These are phyloP conservation scores for Phytopythium chamaehyphon DNA, from an alignment of 352 stramenopile species.

Conservation along the genomic window DNA sequence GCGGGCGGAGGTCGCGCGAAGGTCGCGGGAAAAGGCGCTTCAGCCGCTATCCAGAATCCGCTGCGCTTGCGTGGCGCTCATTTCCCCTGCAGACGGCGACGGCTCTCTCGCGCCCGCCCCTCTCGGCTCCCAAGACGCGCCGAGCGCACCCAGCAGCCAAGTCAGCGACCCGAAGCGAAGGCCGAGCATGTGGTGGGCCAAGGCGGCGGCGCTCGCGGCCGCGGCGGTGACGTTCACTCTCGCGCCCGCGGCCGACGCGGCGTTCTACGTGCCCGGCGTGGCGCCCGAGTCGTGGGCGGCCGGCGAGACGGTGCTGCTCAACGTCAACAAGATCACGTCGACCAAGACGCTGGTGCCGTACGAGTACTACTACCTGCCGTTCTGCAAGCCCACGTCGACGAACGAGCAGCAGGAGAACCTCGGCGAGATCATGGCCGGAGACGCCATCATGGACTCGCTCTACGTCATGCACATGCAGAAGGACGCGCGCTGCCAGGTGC, in stretches of 20 bases:
- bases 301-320: conserved; percentile 87
- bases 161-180: too few relatives aligned
- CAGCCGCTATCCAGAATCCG: conserved; percentile 1
- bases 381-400: conserved; percentile 81
- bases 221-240: conserved; percentile 20
- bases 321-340: conserved; percentile 98
- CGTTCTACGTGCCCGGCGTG: conserved; percentile 85
- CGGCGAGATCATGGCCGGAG: conserved; percentile 90
- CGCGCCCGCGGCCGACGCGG: conserved; percentile 26
- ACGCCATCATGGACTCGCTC: conserved; percentile 90
- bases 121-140: neutral
- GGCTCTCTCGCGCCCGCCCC: neutral
- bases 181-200: conserved; percentile 24
- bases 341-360: conserved; percentile 98
- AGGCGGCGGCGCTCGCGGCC: conserved; percentile 13
- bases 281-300: conserved; percentile 80
- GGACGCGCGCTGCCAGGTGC: conserved; percentile 82
- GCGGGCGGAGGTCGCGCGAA: conserved; percentile 1
- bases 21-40: neutral
- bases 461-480: conserved; percentile 90
- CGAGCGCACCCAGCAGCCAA: too few relatives aligned
- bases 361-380: conserved; percentile 98
- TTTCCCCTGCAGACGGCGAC: conserved; percentile 4
- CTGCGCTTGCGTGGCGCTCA: conserved; percentile 4
- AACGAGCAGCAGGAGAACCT: conserved; percentile 90